Base-by-base conservation (phyloP, 2,329 filamentous ascomycete genomes). In the Scedosporium apiospermum region DNA sequence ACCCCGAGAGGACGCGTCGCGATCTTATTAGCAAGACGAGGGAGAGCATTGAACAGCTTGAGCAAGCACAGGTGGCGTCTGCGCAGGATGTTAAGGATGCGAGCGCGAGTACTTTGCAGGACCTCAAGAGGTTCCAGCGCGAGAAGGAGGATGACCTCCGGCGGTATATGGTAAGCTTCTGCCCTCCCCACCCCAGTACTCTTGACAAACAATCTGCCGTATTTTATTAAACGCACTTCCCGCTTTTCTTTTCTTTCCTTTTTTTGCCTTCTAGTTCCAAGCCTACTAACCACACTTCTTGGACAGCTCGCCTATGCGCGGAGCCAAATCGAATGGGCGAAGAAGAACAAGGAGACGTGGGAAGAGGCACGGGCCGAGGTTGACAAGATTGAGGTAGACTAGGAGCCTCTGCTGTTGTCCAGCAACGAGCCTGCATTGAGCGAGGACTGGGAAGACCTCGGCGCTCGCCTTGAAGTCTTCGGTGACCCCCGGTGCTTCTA, bases 1-100 rank as follows among this genome's bases (percentile, higher is more conserved):
- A 99, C 71, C 95, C 95, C 0, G 95, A 99, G 76, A 83, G 93
- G 66, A 96, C 93, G 53, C 83, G 95, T 61, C 84, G 95, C 62
- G 95, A 99, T 73, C 89, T 91, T 66, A 97, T 99, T 68, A 93
- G 93, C 46, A 98, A 97, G 81, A 99, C 95, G 0, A 87, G 88
- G 66, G 95, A 99, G 76, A 90, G 87, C 63, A 86, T 99, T 65
- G 83, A 76, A 57, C 84, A 97, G 78, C 81, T 99, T 61, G 93
- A 98, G 75, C 91, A 96, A 78, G 95, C 95, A 0, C 84, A 97
- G 63, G 84, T 91, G 38, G 93, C 90, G 4, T 90, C 92, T 4
- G 91, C 93, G 65, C 88, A 91, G 70, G 95, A 99, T 71, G 95
- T 98, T 65, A 93, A 90, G 73, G 91, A 98, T 70, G 95, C 95